phyloP scores from a whole-genome alignment of 768 basidiomycete species.

The Tulasnella sp. region DNA sequence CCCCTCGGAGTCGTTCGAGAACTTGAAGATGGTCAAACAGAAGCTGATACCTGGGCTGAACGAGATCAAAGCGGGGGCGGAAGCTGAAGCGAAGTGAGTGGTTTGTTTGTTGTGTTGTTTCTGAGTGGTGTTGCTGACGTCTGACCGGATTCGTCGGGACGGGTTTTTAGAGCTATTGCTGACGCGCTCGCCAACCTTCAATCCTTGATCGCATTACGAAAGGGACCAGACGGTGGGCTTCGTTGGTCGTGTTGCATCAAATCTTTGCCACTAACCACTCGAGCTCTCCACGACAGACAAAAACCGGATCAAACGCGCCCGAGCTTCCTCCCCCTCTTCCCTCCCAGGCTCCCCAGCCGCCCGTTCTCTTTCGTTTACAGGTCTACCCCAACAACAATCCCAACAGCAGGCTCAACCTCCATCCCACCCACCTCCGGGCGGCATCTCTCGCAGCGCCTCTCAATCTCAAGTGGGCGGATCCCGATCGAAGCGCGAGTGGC shows the following conservation, averaged over 20 bases:
- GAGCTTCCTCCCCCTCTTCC: conserved; percentile 63
- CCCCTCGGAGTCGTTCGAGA: conserved; percentile 63
- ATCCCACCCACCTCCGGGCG: background rate
- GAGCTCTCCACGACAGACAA: conserved; percentile 49
- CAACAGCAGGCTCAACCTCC: background rate
- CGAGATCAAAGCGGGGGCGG: conserved; percentile 57
- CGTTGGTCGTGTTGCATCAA: conserved; percentile 40
- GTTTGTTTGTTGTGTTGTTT: too few relatives aligned
- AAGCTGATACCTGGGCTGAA: conserved; percentile 59
- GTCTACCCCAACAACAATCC: conserved; percentile 6
- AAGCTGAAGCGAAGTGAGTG: conserved; percentile 62
- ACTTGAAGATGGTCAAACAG: conserved; percentile 58
- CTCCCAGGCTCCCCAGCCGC: conserved; percentile 47
- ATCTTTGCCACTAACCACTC: background rate
- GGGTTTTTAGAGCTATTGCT: conserved; percentile 57
- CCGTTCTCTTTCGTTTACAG: conserved; percentile 21
- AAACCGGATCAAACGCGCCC: conserved; percentile 64
- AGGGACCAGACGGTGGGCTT: conserved; percentile 64
- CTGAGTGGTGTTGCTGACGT: background rate
- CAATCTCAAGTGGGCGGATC: conserved; percentile 11
- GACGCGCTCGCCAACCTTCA: conserved; percentile 64
- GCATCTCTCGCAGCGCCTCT: background rate
- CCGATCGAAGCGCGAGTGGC: conserved; percentile 44
- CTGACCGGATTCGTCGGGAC: conserved; percentile 19
- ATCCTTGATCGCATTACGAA: conserved; percentile 68